Evolutionary conservation across 1,284 basidiomycete genomes (phyloP), one percentile per base, ranked within the genome.

Genomic region (Amylostereum chailletii): DNA sequence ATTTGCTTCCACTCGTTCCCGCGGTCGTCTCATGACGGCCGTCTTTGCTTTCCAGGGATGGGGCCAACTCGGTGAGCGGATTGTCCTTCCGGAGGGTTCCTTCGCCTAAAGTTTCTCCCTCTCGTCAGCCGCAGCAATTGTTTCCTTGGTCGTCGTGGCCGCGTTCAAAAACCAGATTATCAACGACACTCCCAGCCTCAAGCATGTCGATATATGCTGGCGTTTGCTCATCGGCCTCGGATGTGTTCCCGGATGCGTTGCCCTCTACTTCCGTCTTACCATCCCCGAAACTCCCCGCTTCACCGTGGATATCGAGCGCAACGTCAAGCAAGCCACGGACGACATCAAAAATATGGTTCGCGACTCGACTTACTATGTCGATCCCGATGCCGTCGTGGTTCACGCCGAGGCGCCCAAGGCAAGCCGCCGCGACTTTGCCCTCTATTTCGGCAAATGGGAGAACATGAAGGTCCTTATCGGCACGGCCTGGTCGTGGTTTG

Each of bases 241-340:
- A 32, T 79, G 81, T 51, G 69, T 89, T 36, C 86, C 86, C 4
- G 83, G 75, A 49, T 70, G 71, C 33, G 61, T 83, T 46, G 84
- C 84, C 4, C 75, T 88, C 43, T 88, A 86, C 68, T 86, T 84
- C 75, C 84, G 86, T 57, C 74, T 89, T 11, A 86, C 83, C 29
- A 84, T 88, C 53, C 83, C 84, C 4, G 85, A 88, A 63, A 86
- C 84, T 0, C 80, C 89, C 36, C 86, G 90, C 57, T 94, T 88
- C 76, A 93, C 89, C 52, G 88, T 93, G 82, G 90, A 92, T 69
- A 79, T 93, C 57, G 87, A 92, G 69, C 81, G 87, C 53, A 89
- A 92, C 67, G 75, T 91, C 54, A 71, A 78, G 58, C 83, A 86
- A 60, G 87, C 87, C 8, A 60, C 78, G 7, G 68, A 75, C 48